phyloP scores from a whole-genome alignment of 257 asterid genomes.

The Solanum chilense region DNA sequence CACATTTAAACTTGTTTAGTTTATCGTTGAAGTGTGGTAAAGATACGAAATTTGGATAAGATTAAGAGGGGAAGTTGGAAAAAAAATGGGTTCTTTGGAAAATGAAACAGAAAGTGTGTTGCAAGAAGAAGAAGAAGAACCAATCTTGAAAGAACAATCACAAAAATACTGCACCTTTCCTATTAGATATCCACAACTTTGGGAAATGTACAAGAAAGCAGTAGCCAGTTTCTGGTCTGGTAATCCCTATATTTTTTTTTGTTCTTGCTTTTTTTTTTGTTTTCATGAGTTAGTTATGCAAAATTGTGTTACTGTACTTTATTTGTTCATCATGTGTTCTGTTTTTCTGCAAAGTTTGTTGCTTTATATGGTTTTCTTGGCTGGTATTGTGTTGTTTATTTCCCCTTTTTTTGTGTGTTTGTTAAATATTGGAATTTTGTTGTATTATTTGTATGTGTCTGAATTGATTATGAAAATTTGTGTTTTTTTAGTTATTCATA shows the following conservation, averaged over 20 bases:
- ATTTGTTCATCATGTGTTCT: not conserved
- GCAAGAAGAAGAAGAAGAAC: slow-evolving; percentile 33
- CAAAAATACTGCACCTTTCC: slow-evolving; percentile 71
- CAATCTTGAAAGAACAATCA: slow-evolving; percentile 56
- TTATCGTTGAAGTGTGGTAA: too few species aligned
- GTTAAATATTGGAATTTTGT: not conserved
- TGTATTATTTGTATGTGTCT: not conserved
- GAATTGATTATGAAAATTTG: not conserved
- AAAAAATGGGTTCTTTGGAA: slow-evolving; percentile 43
- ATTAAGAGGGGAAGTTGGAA: not conserved
- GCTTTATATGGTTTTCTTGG: not conserved
- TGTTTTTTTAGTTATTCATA: not conserved
- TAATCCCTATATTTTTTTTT: not conserved
- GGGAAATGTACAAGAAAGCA: slow-evolving; percentile 88
- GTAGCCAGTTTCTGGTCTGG: slow-evolving; percentile 74
- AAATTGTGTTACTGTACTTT: not conserved
- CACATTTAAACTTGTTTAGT: not conserved
- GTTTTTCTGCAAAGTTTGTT: not conserved
- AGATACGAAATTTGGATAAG: too few species aligned
- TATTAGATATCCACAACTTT: slow-evolving; percentile 53
- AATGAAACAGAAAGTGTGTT: slow-evolving; percentile 18
- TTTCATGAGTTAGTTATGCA: not conserved
- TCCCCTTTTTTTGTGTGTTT: not conserved
- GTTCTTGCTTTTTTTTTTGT: not conserved
- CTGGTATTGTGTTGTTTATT: not conserved